A percentile compares a stretch with the other conserved stretches of the same genome.
These are phyloP conservation scores for Ambrosiella xylebori DNA, from an alignment of 2,329 filamentous ascomycete genomes.

Conservation along the genomic window DNA sequence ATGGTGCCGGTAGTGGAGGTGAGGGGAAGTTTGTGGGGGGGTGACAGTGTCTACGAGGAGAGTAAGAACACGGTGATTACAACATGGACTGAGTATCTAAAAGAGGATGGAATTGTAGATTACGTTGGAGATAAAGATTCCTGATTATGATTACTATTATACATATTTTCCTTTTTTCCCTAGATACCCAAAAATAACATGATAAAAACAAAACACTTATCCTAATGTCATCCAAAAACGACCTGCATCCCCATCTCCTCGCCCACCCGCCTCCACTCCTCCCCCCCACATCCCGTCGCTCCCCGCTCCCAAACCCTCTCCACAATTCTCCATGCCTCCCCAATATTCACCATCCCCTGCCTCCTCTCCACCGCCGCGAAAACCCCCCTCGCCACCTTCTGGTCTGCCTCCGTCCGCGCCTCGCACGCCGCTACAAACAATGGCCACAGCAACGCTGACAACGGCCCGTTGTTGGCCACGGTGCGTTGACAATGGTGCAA, in stretches of 20 bases:
- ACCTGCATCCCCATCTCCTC: conserved; percentile 40
- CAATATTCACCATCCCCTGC: conserved; percentile 50
- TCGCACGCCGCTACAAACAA: conserved; percentile 50
- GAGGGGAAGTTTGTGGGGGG: conserved; percentile 16
- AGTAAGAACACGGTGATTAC: not conserved
- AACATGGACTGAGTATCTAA: conserved; percentile 8
- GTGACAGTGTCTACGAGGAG: not conserved
- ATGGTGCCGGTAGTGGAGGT: conserved; percentile 46
- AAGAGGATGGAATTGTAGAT: not conserved
- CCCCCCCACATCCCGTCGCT: not conserved
- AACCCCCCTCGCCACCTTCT: conserved; percentile 31
- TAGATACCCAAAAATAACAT: not conserved
- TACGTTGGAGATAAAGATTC: not conserved
- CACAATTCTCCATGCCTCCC: conserved; percentile 41
- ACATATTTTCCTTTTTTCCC: not conserved
- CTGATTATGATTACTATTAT: not conserved
- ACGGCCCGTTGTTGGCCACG: conserved; percentile 38
- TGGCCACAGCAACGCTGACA: conserved; percentile 47
- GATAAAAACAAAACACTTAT: not conserved
- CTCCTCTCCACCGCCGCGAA: conserved; percentile 36
- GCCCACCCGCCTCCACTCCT: conserved; percentile 36
- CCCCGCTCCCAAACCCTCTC: conserved; percentile 43
- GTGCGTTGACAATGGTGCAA: conserved; percentile 38
- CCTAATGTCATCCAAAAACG: conserved; percentile 36
- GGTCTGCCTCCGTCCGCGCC: conserved; percentile 31